phyloP scores from a whole-genome alignment of 345 rosid genomes.

The Carallia pectinifolia region DNA sequence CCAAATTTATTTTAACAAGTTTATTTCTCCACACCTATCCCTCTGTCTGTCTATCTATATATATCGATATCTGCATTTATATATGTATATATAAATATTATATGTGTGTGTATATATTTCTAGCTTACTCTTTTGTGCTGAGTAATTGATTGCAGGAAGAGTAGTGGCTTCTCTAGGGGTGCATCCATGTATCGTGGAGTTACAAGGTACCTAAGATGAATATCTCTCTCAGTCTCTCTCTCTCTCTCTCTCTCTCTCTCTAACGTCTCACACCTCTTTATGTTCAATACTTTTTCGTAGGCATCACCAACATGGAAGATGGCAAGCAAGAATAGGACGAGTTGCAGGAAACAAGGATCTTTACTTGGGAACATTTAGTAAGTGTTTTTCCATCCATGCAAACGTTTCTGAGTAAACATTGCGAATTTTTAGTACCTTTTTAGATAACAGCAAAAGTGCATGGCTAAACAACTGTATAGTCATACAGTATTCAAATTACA shows the following conservation, averaged over 20 bases:
- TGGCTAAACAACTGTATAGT: no score
- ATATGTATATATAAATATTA: neutral
- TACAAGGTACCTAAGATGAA: slow-evolving; percentile 53
- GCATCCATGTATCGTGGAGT: slow-evolving; percentile 99
- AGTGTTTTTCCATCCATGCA: slow-evolving; percentile 19
- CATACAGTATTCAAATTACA: no score
- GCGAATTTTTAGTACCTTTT: no score
- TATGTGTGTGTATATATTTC: neutral
- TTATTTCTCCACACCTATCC: neutral
- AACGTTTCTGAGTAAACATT: neutral
- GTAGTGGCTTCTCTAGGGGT: slow-evolving; percentile 98
- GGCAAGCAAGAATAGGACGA: slow-evolving; percentile 99
- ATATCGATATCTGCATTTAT: no score
- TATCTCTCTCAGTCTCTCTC: neutral
- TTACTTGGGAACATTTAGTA: slow-evolving; percentile 96
- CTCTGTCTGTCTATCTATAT: no score
- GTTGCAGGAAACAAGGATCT: slow-evolving; percentile 99
- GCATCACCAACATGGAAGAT: slow-evolving; percentile 99
- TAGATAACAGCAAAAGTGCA: no score
- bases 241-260: slow-evolving; percentile 1
- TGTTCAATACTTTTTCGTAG: slow-evolving; percentile 26
- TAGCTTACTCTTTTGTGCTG: neutral
- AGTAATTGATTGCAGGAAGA: slow-evolving; percentile 55
- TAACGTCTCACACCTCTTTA: neutral
- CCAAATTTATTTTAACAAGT: neutral